A percentile compares a stretch with the other conserved stretches of the same genome.
Conservation (phyloP, 805 yeast genomes). For the Groenewaldozyma salmanticensis region DNA sequence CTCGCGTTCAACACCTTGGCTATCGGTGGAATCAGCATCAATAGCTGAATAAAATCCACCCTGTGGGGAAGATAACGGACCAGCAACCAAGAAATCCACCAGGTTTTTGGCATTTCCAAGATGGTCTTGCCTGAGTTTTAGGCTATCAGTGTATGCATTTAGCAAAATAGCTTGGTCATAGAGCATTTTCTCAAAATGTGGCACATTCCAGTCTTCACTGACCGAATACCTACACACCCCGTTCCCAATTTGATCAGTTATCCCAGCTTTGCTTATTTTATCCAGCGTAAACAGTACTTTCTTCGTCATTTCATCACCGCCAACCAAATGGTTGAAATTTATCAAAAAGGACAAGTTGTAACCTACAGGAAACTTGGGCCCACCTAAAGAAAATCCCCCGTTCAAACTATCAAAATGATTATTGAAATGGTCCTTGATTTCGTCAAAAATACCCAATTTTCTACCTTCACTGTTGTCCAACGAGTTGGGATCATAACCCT, state of each 20-base stretch:
- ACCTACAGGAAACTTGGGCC: slow-evolving; percentile 30
- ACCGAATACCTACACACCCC: slow-evolving; percentile 31
- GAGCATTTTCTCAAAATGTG: slow-evolving; percentile 32
- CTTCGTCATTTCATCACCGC: slow-evolving; percentile 3
- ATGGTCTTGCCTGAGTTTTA: background rate
- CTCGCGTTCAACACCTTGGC: slow-evolving; percentile 19
- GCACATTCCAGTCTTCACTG: slow-evolving; percentile 32
- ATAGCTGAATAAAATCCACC: slow-evolving; percentile 27
- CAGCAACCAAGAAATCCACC: slow-evolving; percentile 17
- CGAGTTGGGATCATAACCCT: slow-evolving; percentile 7
- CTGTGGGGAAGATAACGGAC: slow-evolving; percentile 14
- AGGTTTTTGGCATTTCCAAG: slow-evolving; percentile 20
- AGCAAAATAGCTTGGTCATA: slow-evolving; percentile 30
- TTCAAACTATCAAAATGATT: slow-evolving; percentile 18
- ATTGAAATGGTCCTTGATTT: slow-evolving; percentile 20
- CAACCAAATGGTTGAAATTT: slow-evolving; percentile 10
- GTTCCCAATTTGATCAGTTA: slow-evolving; percentile 29
- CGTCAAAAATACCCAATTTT: slow-evolving; percentile 10
- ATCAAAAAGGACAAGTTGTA: slow-evolving; percentile 22
- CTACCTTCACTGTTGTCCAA: slow-evolving; percentile 3
- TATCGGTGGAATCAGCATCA: slow-evolving; percentile 25
- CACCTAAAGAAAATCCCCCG: slow-evolving; percentile 27
- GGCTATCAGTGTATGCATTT: slow-evolving; percentile 22
- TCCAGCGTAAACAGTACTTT: slow-evolving; percentile 21
- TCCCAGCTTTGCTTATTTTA: slow-evolving; percentile 27